phyloP scores from a whole-genome alignment of 2,329 filamentous ascomycete species.

The Sporothrix sp. region DNA sequence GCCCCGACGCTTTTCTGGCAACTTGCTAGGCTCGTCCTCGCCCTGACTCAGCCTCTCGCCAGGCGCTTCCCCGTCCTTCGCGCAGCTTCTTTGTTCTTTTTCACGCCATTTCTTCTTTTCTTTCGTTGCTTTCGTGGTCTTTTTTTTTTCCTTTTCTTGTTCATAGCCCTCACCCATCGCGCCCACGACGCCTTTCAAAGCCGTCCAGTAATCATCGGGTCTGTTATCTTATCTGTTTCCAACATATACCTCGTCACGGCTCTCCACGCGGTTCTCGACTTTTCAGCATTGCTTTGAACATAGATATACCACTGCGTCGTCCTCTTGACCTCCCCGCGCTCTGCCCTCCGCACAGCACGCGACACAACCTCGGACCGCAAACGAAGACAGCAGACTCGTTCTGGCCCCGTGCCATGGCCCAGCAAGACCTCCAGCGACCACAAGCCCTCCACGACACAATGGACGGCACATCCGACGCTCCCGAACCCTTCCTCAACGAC shows the following conservation, averaged over 20 bases:
- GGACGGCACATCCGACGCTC: conserved; percentile 6
- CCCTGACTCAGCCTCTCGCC: conserved; percentile 6
- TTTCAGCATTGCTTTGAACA: too few relatives aligned
- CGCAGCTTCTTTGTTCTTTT: not conserved
- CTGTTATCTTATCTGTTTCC: not conserved
- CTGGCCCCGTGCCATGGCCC: too few relatives aligned
- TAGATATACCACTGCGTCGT: too few relatives aligned
- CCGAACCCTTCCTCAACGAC: not conserved
- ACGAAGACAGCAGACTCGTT: too few relatives aligned
- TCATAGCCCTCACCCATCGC: not conserved
- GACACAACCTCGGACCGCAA: too few relatives aligned
- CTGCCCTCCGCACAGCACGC: too few relatives aligned
- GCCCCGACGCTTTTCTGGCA: too few relatives aligned
- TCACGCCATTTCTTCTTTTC: not conserved
- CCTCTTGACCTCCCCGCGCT: not conserved
- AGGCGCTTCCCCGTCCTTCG: conserved; percentile 2
- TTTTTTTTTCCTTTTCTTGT: not conserved
- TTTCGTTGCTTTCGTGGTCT: not conserved
- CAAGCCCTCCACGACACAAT: conserved; percentile 4
- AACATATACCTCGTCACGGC: not conserved
- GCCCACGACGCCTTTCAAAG: not conserved
- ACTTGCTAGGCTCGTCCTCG: too few relatives aligned
- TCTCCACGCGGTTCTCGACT: not conserved
- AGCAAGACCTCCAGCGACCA: conserved; percentile 4
- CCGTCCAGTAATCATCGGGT: not conserved